Evolutionary conservation across 352 stramenopile genomes (phyloP).

Genomic region (Phytophthora boehmeriae): DNA sequence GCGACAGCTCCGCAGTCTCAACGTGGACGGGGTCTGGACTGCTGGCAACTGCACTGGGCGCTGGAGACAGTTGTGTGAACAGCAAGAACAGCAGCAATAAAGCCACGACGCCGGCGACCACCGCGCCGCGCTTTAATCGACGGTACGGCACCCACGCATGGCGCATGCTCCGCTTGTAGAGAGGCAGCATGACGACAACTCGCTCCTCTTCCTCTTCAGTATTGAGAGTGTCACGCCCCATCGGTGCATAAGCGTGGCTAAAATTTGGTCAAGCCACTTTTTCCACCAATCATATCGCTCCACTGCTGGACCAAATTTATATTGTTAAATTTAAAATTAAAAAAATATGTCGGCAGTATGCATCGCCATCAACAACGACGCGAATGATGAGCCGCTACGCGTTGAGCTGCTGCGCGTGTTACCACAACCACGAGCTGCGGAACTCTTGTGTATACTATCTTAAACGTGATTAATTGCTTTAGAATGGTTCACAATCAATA

Average conservation of each 20-base stretch:
- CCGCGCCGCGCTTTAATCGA: conserved; percentile 59
- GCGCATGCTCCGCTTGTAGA: conserved; percentile 72
- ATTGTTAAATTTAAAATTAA: no score
- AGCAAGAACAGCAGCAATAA: conserved; percentile 72
- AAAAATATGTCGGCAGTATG: no score
- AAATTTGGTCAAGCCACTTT: not conserved
- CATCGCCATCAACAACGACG: no score
- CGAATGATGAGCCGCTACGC: no score
- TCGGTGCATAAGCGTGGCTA: not conserved
- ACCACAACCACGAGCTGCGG: no score
- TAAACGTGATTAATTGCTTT: no score
- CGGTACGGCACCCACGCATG: conserved; percentile 64
- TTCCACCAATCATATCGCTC: not conserved
- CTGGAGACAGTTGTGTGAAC: conserved; percentile 32
- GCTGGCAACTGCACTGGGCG: conserved; percentile 10
- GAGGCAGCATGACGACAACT: conserved; percentile 44
- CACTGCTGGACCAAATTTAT: no score
- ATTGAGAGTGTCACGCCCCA: conserved; percentile 10
- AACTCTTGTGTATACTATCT: no score
- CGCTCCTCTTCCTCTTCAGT: not conserved
- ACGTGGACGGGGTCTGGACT: conserved; percentile 17
- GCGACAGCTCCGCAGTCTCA: conserved; percentile 1
- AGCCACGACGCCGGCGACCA: conserved; percentile 36
- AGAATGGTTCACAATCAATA: no score
- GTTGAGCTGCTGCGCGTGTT: no score